These are phyloP conservation scores for Yamadazyma atmosphaerica DNA, from an alignment of 1,139 yeast genomes.

Conservation along the genomic window DNA sequence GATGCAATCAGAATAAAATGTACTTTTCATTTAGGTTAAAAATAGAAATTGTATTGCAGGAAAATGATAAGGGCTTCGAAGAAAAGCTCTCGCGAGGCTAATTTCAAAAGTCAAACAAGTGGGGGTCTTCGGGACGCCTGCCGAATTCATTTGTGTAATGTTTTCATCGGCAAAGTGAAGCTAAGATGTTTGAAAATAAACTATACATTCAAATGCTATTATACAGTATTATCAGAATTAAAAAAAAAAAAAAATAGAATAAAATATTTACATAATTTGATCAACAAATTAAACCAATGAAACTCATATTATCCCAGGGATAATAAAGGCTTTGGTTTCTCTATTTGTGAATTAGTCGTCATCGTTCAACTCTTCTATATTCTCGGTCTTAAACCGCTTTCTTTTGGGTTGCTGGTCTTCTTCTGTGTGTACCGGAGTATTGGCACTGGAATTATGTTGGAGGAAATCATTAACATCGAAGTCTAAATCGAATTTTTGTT, in stretches of 20 bases:
- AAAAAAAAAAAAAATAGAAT: background rate
- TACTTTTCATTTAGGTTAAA: no score
- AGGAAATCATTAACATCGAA: conserved; percentile 43
- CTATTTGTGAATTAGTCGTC: conserved; percentile 6
- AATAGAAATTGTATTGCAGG: no score
- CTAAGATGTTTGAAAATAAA: background rate
- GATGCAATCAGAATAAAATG: no score
- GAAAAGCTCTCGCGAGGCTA: no score
- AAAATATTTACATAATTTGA: conserved; percentile 1
- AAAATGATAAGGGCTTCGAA: no score
- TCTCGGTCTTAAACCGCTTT: conserved; percentile 12
- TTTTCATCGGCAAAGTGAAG: background rate
- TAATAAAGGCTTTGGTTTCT: no score
- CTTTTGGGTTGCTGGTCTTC: conserved; percentile 21
- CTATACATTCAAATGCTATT: conserved; percentile 1
- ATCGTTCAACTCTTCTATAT: conserved; percentile 13
- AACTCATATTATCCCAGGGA: no score
- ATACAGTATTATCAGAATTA: background rate
- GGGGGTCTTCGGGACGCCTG: no score
- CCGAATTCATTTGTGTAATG: background rate
- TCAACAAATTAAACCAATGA: conserved; percentile 1
- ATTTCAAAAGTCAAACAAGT: no score
- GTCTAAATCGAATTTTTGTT: conserved; percentile 26
- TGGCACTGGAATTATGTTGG: conserved; percentile 9
- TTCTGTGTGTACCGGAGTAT: conserved; percentile 16